Base-by-base conservation (phyloP, 345 rosid species). In the Boechera retrofracta region DNA sequence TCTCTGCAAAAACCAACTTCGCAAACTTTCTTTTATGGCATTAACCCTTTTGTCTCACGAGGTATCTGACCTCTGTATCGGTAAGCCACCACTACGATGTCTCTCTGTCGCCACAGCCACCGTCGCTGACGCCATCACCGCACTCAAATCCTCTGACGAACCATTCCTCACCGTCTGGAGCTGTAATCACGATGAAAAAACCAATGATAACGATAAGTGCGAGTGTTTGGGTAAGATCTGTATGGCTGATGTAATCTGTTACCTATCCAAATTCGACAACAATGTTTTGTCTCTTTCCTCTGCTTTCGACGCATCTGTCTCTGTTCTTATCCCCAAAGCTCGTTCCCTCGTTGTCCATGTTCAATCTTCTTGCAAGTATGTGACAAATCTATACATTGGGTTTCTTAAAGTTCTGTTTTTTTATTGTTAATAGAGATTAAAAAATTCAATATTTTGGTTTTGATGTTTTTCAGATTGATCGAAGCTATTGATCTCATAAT, bases 191-290 rank as follows among this genome's bases (percentile, higher is more conserved):
- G 26, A 72, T 16, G 38, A 53, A 26, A 49, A 59, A 41, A 39
- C 64, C 7, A 67, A 65, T 5, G 69, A 56, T n/a, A 59, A 61
- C 0, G 35, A 21, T 54, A 82, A 74, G 15, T 92, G 97, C 70
- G 69, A 77, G 72, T 95, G 99, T 69, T 79, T 92, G 10, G 99
- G 98, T 33, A 95, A 92, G 81, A 83, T 95, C 53, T 91, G 84
- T 77, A 88, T 91, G 89, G 98, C 89, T 13, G 97, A 95, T 81
- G 91, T 95, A 47, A 89, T 95, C 42, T 89, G 94, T 73, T 89
- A 87, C 77, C 84, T 95, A 15, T 88, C 87, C 54, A 79, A 78
- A 56, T 90, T 82, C 12, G 88, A 86, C 15, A 85, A 77, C 47
- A 75, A 86, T 35, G 71, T 86, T 69, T 55, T 54, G 72, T 85